A percentile compares a stretch with the other conserved stretches of the same genome.
phyloP scores from a whole-genome alignment of 352 stramenopile genomes.

The Lagenidium giganteum region DNA sequence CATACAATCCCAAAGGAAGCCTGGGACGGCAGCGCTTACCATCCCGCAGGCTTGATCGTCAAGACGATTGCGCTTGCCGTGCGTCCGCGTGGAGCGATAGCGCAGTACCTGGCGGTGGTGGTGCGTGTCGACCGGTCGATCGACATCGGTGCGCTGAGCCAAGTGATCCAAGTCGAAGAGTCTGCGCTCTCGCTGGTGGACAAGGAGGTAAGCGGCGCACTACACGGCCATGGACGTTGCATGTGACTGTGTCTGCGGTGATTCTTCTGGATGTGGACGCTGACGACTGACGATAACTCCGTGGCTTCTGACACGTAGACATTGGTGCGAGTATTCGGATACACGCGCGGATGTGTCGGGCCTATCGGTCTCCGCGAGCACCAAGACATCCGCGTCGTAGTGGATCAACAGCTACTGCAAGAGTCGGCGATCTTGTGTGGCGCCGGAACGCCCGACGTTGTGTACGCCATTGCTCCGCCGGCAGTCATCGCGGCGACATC shows the following conservation, averaged over 20 bases:
- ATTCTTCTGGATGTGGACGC: slow-evolving; percentile 18
- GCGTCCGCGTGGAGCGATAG: slow-evolving; percentile 4
- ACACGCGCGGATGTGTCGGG: slow-evolving; percentile 49
- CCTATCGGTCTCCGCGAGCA: slow-evolving; percentile 59
- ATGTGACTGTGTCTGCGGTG: no score
- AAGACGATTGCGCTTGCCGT: slow-evolving; percentile 61
- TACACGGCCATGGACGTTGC: no score
- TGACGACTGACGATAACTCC: no score
- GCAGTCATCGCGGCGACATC: slow-evolving; percentile 7
- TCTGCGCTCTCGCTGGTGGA: no score
- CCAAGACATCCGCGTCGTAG: slow-evolving; percentile 32
- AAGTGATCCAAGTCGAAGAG: no score
- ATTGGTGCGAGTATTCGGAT: slow-evolving; percentile 62
- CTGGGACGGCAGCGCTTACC: slow-evolving; percentile 10
- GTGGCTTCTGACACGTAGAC: no score
- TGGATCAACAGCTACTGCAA: slow-evolving; percentile 30
- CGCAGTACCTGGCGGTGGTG: slow-evolving; percentile 40
- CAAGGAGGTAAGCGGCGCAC: no score
- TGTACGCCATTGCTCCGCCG: slow-evolving; percentile 38
- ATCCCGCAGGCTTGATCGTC: slow-evolving; percentile 30
- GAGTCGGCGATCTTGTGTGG: slow-evolving; percentile 37
- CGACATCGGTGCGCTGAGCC: slow-evolving; percentile 35
- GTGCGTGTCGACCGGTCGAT: slow-evolving; percentile 44
- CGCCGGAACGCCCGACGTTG: slow-evolving; percentile 32
- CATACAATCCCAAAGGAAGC: slow-evolving; percentile 13